Conservation (phyloP, 345 rosid species). For the Sonneratia caseolaris region DNA sequence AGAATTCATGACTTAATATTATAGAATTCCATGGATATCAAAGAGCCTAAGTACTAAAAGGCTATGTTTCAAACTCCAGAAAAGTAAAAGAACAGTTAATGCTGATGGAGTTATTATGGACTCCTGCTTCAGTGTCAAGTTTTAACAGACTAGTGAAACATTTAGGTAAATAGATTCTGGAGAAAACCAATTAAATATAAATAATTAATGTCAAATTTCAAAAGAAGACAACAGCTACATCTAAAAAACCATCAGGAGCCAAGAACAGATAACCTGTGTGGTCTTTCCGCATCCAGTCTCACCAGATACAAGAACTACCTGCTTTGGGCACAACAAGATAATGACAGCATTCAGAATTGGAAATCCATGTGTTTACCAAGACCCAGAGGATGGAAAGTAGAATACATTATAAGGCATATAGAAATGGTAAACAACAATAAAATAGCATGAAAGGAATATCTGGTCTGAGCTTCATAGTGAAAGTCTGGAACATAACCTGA, state of each 20-base stretch:
- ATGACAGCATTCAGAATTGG: background rate
- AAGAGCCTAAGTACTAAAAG: background rate
- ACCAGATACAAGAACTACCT: conserved; percentile 20
- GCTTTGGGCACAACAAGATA: conserved; percentile 4
- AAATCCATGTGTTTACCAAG: background rate
- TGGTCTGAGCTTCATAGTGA: background rate
- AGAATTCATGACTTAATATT: background rate
- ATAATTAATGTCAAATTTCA: background rate
- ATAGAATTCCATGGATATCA: background rate
- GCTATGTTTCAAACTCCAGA: background rate
- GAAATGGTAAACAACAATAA: background rate
- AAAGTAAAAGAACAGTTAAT: background rate
- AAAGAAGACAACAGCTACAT: background rate
- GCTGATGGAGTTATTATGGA: background rate
- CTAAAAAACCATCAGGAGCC: background rate
- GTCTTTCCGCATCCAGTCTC: conserved; percentile 24
- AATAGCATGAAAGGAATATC: background rate
- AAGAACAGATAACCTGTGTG: conserved; percentile 12
- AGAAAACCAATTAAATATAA: background rate
- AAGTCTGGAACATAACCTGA: conserved; percentile 42
- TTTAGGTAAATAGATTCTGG: background rate
- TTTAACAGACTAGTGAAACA: background rate
- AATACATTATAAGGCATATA: background rate
- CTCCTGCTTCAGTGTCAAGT: background rate
- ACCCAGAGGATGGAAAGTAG: background rate